These are phyloP conservation scores for Pseudoneurospora amorphoporcata DNA, from an alignment of 495 filamentous ascomycete genomes.

Conservation along the genomic window DNA sequence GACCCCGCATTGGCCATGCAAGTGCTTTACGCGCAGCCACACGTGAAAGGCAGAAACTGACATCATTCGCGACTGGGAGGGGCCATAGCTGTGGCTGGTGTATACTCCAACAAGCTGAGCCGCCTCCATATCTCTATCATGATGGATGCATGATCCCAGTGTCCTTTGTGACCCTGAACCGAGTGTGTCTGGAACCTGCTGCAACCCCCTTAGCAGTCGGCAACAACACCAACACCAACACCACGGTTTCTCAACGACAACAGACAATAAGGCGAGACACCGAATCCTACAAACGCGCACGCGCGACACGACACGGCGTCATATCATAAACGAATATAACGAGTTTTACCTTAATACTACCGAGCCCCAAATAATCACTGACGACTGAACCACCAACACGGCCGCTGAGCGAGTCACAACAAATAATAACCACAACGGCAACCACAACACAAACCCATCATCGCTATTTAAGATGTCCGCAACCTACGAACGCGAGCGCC, in stretches of 20 bases:
- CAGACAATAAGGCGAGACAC: neutral
- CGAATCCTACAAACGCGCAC: neutral
- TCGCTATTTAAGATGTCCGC: conserved; percentile 59
- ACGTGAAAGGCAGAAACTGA: neutral
- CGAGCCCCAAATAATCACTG: neutral
- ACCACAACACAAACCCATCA: neutral
- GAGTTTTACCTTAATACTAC: neutral
- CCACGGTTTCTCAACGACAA: neutral
- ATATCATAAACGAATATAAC: neutral
- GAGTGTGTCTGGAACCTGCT: neutral
- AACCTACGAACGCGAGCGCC: conserved; percentile 87
- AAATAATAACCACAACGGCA: neutral
- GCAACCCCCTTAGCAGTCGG: neutral
- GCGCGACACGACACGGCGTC: neutral
- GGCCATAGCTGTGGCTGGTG: neutral
- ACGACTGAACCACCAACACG: neutral
- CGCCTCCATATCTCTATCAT: neutral
- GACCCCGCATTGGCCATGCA: neutral
- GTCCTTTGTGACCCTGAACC: neutral
- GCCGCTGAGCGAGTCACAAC: neutral
- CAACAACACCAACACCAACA: neutral
- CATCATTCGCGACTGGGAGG: neutral
- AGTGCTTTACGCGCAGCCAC: neutral
- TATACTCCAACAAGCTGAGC: neutral
- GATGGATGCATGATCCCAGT: neutral